Base-by-base conservation (phyloP, 257 asterid species). In the Primulina tabacum region DNA sequence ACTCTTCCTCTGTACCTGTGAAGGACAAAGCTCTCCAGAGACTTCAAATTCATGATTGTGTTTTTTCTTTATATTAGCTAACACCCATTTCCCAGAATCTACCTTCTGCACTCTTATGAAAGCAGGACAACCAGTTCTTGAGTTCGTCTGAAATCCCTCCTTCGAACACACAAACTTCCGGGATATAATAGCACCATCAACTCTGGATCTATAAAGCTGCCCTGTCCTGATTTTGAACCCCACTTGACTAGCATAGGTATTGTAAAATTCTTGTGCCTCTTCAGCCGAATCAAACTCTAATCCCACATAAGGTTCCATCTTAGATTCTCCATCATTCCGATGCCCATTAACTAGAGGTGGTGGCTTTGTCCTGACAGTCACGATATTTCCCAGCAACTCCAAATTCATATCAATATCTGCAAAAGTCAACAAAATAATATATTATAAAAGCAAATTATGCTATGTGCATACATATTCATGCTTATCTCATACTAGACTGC, bases 151-250 rank as follows among this genome's bases (percentile, higher is more conserved):
- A 72, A 92, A 88, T 50, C 98, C 98, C 78, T 92, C 98, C 84
- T 88, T 90, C 5, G 93, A 92, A 71, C 98, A 92, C 57, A 92
- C 98, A 35, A 80, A 92, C 80, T 90, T 83, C n/a, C 98, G 78
- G 38, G 97, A 92, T 56, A 92, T 79, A 40, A 92, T 96, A 33
- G 95, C 77, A 55, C 98, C 98, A 34, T 92, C 98, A 57, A 80
- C 79, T 69, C 98, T 75, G 55, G 98, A 92, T 76, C 98, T 81
- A 70, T 90, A 92, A 26, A 92, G 86, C 88, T 92, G 98, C 58
- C 98, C 97, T 30, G 88, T 90, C 77, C 98, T 81, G 57, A 92
- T 90, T 71, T 85, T 90, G 82, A 92, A 92, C 67, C 98, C 98
- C 26, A 77, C 71, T 61, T 84, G 92, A 11, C 90, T 75, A 37